Base-by-base conservation (phyloP, 2,329 filamentous ascomycete species). In the Microcera coccophila region DNA sequence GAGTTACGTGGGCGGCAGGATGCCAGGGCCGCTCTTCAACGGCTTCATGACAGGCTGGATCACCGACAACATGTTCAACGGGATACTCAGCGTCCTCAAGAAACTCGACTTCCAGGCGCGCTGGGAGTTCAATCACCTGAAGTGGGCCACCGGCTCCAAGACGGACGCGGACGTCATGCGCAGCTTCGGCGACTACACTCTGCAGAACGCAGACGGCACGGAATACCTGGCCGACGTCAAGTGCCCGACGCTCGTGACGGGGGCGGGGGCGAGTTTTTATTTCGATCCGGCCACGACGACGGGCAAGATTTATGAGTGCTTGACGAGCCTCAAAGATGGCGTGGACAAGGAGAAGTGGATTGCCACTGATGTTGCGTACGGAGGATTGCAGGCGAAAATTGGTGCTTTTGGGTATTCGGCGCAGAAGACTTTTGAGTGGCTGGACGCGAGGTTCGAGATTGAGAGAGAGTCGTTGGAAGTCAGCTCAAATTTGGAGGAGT, bases 191-290 rank as follows among this genome's bases (percentile, higher is more conserved):
- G 34, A 42, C 18, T 55, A 45, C 38, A 44, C 54, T 16, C 34
- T 54, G n/a, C 32, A 36, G 18, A 31, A 38, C 3, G 42, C 43
- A 8, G 45, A 52, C n/a, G 50, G 40, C 3, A 34, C 29, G 9
- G 47, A 46, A 15, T 54, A 49, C 17, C 44, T 63, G 3, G 29
- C 37, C 11, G 47, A 44, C 11, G 45, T 64, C 2, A 41, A 44
- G 8, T 63, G 62, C 38, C 59, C 62, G 2, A 55, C 57, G 1
- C 39, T 65, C 1, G 42, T 65, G 4, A 57, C 62, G 0, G 62
- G 58, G 2, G 49, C 53, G 4, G 50, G 47, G 0, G 38, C 48
- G 10, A 47, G 44, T 1, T 47, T 56, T 4, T 61, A 59, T 40
- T 49, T 49, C 31, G 47, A 52, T 38, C 20, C 39, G 19, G 24